Percentiles rank a stretch among this genome's conserved stretches.
Conservation (phyloP, 371 early-diverging fungal species). For the Phascolomyces articulosus region DNA sequence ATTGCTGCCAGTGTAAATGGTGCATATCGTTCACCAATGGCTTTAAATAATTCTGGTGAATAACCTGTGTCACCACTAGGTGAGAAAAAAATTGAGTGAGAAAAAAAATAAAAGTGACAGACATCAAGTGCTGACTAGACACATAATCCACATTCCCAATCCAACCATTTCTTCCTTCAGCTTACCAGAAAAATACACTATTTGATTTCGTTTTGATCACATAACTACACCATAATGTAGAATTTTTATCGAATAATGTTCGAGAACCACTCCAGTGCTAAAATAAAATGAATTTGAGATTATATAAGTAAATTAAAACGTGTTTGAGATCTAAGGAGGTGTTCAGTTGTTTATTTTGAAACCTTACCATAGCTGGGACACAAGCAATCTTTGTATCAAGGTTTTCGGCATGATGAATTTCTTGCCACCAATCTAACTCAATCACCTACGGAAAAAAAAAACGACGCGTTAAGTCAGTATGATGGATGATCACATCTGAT, state of each 20-base stretch:
- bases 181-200: slow-evolving; percentile 60
- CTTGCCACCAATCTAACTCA: slow-evolving; percentile 74
- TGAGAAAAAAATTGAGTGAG: too few species aligned
- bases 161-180: background rate
- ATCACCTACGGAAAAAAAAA: slow-evolving; percentile 32
- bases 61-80: slow-evolving; percentile 64
- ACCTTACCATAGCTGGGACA: slow-evolving; percentile 53
- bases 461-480: too few species aligned
- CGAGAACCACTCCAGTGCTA: slow-evolving; percentile 60
- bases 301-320: background rate
- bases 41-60: slow-evolving; percentile 56
- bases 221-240: slow-evolving; percentile 64
- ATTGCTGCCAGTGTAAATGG: slow-evolving; percentile 60
- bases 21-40: slow-evolving; percentile 54
- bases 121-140: too few species aligned
- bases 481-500: too few species aligned
- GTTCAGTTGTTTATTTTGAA: background rate
- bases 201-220: slow-evolving; percentile 45
- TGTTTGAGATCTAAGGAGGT: background rate
- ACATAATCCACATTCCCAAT: too few species aligned
- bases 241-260: slow-evolving; percentile 56
- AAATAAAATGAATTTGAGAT: background rate
- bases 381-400: slow-evolving; percentile 54
- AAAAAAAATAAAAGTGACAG: too few species aligned
- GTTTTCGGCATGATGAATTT: slow-evolving; percentile 43